Percentiles rank a stretch among this genome's conserved stretches.
Conservation (phyloP, 352 stramenopile species). For the Nothophytophthora sp. region DNA sequence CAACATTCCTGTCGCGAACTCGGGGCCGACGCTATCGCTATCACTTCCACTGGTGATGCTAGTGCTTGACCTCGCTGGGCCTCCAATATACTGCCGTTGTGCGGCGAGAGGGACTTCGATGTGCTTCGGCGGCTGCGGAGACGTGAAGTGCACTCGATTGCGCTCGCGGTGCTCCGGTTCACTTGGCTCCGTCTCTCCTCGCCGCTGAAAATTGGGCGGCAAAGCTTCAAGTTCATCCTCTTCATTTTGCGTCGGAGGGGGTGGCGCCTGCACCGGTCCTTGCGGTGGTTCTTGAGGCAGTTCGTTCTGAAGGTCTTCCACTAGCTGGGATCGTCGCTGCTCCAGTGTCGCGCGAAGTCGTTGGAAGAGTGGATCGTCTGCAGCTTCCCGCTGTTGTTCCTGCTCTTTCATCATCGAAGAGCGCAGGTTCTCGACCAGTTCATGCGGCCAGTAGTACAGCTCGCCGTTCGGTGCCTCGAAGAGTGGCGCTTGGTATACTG, state of each 20-base stretch:
- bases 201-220: slow-evolving; percentile 13
- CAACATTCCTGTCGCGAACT: background rate
- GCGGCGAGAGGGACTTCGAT: no score
- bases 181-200: slow-evolving; percentile 3
- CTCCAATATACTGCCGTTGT: no score
- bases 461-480: slow-evolving; percentile 30
- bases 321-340: background rate
- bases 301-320: background rate
- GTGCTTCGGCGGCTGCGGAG: slow-evolving; percentile 12
- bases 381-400: slow-evolving; percentile 20
- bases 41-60: slow-evolving; percentile 6
- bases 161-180: slow-evolving; percentile 3
- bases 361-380: slow-evolving; percentile 23
- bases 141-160: slow-evolving; percentile 15
- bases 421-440: slow-evolving; percentile 36
- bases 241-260: background rate
- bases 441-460: slow-evolving; percentile 47
- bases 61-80: slow-evolving; percentile 9
- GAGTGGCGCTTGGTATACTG: slow-evolving; percentile 13
- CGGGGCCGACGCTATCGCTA: no score
- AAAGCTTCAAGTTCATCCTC: no score
- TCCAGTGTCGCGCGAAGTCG: slow-evolving; percentile 24
- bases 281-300: slow-evolving; percentile 1
- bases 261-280: slow-evolving; percentile 1
- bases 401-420: slow-evolving; percentile 28